Conservation (phyloP, 345 rosid species). For the Kernera saxatilis region DNA sequence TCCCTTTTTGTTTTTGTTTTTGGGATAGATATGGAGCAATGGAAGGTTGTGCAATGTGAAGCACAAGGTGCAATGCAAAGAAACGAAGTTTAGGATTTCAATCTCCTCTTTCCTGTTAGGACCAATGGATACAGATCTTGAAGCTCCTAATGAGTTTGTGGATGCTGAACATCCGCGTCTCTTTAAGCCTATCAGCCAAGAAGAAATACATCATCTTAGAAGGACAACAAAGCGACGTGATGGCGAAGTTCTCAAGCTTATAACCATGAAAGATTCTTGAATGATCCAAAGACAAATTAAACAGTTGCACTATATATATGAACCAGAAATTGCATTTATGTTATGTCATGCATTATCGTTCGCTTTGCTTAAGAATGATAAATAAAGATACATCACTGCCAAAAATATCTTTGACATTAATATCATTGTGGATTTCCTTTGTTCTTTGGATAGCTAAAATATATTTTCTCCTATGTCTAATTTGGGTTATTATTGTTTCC, state of each 20-base stretch:
- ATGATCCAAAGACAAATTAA: no score
- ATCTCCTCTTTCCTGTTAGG: constrained; percentile 61
- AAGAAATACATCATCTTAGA: not conserved
- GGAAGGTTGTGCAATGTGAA: constrained; percentile 57
- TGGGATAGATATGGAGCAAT: constrained; percentile 53
- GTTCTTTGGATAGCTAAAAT: no score
- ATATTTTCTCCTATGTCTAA: no score
- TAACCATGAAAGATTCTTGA: not conserved
- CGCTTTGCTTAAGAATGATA: not conserved
- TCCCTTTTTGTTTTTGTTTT: not conserved
- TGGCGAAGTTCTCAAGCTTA: not conserved
- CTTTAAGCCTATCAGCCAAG: not conserved
- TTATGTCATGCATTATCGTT: no score
- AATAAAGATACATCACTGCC: no score
- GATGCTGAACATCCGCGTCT: constrained; percentile 17
- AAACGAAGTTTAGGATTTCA: constrained; percentile 43
- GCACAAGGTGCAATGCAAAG: constrained; percentile 64
- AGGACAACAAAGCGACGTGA: no score
- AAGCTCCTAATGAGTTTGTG: constrained; percentile 12
- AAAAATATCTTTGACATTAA: no score
- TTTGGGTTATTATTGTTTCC: no score
- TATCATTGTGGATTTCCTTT: no score
- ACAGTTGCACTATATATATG: no score
- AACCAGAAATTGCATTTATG: no score
- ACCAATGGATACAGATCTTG: constrained; percentile 18